Percentiles rank a stretch among this genome's conserved stretches.
Conservation (phyloP, 2,329 filamentous ascomycete species). For the Huntiella abstrusa region DNA sequence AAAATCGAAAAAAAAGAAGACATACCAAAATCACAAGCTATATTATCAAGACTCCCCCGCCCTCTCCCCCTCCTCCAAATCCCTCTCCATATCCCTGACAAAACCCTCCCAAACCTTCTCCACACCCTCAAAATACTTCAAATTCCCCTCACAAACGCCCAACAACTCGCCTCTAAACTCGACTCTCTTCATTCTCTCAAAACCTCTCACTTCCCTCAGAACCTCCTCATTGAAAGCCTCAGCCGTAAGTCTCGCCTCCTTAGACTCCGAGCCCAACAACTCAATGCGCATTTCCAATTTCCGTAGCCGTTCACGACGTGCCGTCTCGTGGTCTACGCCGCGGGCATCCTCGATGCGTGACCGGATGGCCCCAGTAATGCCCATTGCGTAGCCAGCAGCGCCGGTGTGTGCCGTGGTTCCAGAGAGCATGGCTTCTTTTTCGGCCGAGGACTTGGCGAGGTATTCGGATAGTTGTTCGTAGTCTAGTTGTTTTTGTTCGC, state of each 20-base stretch:
- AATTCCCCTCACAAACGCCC: constrained; percentile 64
- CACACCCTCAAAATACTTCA: constrained; percentile 67
- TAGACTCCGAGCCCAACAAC: constrained; percentile 74
- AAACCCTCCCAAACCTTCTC: constrained; percentile 78
- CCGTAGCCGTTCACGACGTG: constrained; percentile 58
- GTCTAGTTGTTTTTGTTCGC: constrained; percentile 95
- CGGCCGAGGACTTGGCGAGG: constrained; percentile 71
- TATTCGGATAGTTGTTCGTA: constrained; percentile 94
- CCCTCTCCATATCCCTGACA: constrained; percentile 64
- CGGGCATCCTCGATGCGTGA: constrained; percentile 93
- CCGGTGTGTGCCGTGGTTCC: constrained; percentile 27
- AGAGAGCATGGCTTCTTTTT: constrained; percentile 60
- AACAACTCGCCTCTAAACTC: constrained; percentile 84
- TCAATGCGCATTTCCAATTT: constrained; percentile 88
- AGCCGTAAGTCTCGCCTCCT: constrained; percentile 66
- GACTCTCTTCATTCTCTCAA: constrained; percentile 86
- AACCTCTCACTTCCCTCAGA: constrained; percentile 77
- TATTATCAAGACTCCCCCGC: not conserved
- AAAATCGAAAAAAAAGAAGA: not conserved
- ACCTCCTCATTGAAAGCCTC: constrained; percentile 96
- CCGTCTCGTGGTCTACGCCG: constrained; percentile 89
- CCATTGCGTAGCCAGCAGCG: constrained; percentile 19
- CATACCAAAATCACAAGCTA: not conserved
- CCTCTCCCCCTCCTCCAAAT: constrained; percentile 10
- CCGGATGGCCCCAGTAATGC: constrained; percentile 71